Conservation (phyloP, 139 green algal genomes). For the Pseudopediastrum boryanum region DNA sequence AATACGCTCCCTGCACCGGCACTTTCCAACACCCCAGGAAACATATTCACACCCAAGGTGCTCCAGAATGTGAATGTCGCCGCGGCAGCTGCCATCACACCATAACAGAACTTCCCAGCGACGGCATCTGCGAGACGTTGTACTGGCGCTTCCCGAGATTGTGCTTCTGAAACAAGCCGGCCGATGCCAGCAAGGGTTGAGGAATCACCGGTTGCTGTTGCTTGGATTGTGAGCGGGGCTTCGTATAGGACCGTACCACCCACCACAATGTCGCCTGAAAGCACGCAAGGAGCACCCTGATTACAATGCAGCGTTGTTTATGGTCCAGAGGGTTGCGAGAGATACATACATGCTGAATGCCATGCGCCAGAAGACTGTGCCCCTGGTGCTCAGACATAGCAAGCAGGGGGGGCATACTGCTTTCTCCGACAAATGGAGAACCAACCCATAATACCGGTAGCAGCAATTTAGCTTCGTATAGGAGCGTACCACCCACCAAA, state of each 20-base stretch:
- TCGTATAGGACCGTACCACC: slow-evolving; percentile 88
- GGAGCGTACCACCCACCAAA: too few relatives aligned
- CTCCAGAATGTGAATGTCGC: slow-evolving; percentile 91
- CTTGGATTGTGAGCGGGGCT: slow-evolving; percentile 72
- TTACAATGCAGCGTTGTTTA: too few relatives aligned
- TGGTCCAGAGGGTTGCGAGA: too few relatives aligned
- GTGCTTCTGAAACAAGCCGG: slow-evolving; percentile 76
- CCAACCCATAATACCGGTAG: too few relatives aligned
- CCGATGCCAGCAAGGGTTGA: slow-evolving; percentile 78
- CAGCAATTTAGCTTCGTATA: too few relatives aligned
- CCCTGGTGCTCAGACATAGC: too few relatives aligned
- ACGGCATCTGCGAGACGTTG: slow-evolving; percentile 92
- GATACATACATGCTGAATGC: too few relatives aligned
- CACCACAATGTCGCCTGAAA: slow-evolving; percentile 62
- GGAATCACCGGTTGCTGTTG: slow-evolving; percentile 68
- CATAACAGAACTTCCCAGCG: slow-evolving; percentile 89
- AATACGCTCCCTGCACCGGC: slow-evolving; percentile 45
- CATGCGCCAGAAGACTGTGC: too few relatives aligned
- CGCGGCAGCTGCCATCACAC: slow-evolving; percentile 84
- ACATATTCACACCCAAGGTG: slow-evolving; percentile 32
- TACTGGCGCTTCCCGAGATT: slow-evolving; percentile 84
- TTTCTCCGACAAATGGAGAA: too few relatives aligned
- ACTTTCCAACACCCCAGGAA: slow-evolving; percentile 15
- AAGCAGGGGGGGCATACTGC: too few relatives aligned
- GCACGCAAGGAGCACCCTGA: too few relatives aligned